These are phyloP conservation scores for Candida hispaniensis DNA, from an alignment of 805 yeast species.

Conservation along the genomic window DNA sequence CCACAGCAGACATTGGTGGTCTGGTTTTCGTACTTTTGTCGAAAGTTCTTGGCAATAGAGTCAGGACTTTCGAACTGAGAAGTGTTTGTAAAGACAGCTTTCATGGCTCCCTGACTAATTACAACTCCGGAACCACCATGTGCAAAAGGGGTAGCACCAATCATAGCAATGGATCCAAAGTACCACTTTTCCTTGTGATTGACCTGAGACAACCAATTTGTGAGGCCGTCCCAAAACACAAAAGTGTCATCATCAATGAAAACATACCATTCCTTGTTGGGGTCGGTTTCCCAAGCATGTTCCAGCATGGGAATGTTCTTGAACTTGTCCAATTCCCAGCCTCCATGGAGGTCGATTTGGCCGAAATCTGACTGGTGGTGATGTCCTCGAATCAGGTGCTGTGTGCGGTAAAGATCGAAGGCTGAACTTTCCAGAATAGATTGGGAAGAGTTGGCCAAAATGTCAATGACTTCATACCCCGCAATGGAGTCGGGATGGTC, in stretches of 20 bases:
- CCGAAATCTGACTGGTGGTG: constrained; percentile 21
- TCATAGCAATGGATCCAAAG: constrained; percentile 27
- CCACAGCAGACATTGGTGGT: constrained; percentile 28
- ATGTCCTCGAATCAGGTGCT: constrained; percentile 20
- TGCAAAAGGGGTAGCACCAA: constrained; percentile 25
- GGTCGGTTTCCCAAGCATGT: constrained; percentile 27
- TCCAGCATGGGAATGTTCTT: constrained; percentile 30
- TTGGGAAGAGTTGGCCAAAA: constrained; percentile 22
- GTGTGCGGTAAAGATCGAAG: constrained; percentile 24
- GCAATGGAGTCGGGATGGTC: constrained; percentile 27
- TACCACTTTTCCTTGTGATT: constrained; percentile 25
- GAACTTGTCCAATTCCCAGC: constrained; percentile 30
- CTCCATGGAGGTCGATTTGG: constrained; percentile 19
- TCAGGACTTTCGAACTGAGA: constrained; percentile 19
- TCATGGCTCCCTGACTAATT: constrained; percentile 26
- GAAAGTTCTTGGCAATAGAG: not conserved
- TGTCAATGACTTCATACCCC: constrained; percentile 28
- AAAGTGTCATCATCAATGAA: constrained; percentile 30
- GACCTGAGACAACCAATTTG: constrained; percentile 19
- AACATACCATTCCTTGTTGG: constrained; percentile 28
- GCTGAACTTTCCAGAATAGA: constrained; percentile 17
- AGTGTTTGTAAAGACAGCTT: constrained; percentile 20
- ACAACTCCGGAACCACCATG: constrained; percentile 33
- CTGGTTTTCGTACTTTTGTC: constrained; percentile 19
- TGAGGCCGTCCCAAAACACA: constrained; percentile 25